Evolutionary conservation across 768 basidiomycete species (phyloP).

Genomic region (Pleurotus citrinopileatus): DNA sequence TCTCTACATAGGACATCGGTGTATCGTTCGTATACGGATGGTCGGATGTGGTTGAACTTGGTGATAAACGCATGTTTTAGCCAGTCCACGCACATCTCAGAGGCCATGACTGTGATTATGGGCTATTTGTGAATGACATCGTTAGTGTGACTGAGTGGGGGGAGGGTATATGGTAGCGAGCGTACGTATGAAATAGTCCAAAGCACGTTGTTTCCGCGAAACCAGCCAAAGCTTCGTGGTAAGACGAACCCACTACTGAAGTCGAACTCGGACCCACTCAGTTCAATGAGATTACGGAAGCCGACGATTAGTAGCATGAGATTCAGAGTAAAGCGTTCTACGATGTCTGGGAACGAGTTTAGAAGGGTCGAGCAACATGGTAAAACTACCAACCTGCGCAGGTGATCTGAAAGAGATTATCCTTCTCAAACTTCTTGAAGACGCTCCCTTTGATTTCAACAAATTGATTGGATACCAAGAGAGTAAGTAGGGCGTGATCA

Average conservation of each 20-base stretch:
- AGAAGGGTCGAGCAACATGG: background rate
- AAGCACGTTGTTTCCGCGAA: constrained; percentile 70
- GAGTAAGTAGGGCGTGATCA: constrained; percentile 90
- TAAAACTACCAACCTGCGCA: constrained; percentile 72
- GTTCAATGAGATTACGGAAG: constrained; percentile 91
- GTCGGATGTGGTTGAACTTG: constrained; percentile 98
- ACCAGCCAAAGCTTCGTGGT: constrained; percentile 84
- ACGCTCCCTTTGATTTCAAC: constrained; percentile 99
- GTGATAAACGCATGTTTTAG: constrained; percentile 99
- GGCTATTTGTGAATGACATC: constrained; percentile 49
- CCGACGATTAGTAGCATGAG: constrained; percentile 92
- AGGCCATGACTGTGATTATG: constrained; percentile 84
- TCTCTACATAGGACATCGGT: constrained; percentile 95
- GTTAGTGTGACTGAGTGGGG: background rate
- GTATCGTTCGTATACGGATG: constrained; percentile 92
- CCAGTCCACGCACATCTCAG: constrained; percentile 97
- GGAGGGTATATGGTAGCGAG: constrained; percentile 13
- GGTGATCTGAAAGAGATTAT: constrained; percentile 97
- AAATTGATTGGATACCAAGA: constrained; percentile 96
- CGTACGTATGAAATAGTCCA: constrained; percentile 91
- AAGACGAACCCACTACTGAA: constrained; percentile 69
- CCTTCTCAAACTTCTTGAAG: constrained; percentile 99
- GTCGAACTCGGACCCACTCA: constrained; percentile 87
- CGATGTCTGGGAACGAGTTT: constrained; percentile 65
- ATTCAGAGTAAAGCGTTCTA: constrained; percentile 90